Conservation (phyloP, 805 yeast species). For the Kodamaea laetipori region DNA sequence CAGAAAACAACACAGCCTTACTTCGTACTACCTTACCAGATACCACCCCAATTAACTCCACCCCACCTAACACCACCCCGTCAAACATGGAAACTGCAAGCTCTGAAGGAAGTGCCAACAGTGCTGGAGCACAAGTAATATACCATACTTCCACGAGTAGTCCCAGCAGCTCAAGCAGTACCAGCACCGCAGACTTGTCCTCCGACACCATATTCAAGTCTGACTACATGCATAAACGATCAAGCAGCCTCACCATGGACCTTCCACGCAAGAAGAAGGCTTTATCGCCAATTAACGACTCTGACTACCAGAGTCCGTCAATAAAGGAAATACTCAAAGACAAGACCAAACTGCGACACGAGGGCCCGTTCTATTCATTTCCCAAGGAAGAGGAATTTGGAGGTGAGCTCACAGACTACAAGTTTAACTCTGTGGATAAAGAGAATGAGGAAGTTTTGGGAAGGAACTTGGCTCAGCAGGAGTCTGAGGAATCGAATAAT, state of each 20-base stretch:
- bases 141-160: neutral
- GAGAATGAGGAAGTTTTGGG: neutral
- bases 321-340: neutral
- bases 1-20: too few species aligned
- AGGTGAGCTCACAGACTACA: neutral
- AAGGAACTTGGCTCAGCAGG: neutral
- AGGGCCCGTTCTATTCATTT: slow-evolving; percentile 2
- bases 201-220: slow-evolving; percentile 1
- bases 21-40: too few species aligned
- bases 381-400: slow-evolving; percentile 3
- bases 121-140: neutral
- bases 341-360: slow-evolving; percentile 3
- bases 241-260: neutral
- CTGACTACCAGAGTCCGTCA: neutral
- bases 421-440: neutral
- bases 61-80: too few species aligned
- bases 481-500: slow-evolving; percentile 13
- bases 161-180: slow-evolving; percentile 2
- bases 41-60: too few species aligned
- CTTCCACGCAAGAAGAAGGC: slow-evolving; percentile 8
- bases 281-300: slow-evolving; percentile 2
- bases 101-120: neutral
- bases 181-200: slow-evolving; percentile 2
- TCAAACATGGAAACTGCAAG: too few species aligned
- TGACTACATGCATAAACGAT: slow-evolving; percentile 3